Percentiles rank a stretch among this genome's conserved stretches.
These are phyloP conservation scores for Xylaria sp. DNA, from an alignment of 2,329 filamentous ascomycete species.

Conservation along the genomic window DNA sequence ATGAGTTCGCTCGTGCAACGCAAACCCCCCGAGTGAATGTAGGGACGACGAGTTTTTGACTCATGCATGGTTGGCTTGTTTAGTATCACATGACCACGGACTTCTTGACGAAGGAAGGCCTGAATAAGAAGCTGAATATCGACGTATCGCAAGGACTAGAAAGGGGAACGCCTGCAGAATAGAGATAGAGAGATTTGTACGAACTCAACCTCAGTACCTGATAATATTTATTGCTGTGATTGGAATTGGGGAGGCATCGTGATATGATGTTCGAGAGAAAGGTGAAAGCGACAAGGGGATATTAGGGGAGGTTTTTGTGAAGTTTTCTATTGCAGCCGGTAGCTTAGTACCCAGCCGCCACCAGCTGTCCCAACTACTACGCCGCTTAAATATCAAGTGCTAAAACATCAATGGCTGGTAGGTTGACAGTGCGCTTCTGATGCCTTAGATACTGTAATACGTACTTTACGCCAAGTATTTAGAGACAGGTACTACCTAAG, in stretches of 20 bases:
- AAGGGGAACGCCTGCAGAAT: not conserved
- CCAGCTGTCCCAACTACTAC: not conserved
- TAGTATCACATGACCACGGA: slow-evolving; percentile 28
- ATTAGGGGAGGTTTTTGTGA: not conserved
- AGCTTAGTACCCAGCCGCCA: not conserved
- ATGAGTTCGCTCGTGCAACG: slow-evolving; percentile 38
- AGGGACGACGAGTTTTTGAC: slow-evolving; percentile 35
- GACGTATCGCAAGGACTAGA: not conserved
- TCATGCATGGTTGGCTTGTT: slow-evolving; percentile 37
- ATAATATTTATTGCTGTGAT: no score
- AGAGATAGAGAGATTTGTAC: not conserved
- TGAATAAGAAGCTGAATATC: not conserved
- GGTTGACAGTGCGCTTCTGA: not conserved
- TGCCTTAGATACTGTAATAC: not conserved
- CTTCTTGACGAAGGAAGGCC: slow-evolving; percentile 2
- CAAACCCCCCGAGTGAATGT: slow-evolving; percentile 26
- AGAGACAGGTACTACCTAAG: slow-evolving; percentile 4
- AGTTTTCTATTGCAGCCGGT: not conserved
- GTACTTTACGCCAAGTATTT: not conserved
- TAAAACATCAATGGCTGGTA: not conserved
- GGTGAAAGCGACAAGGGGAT: not conserved
- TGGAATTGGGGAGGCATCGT: not conserved
- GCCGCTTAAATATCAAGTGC: not conserved
- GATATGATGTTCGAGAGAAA: not conserved
- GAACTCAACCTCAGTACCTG: no score